A percentile compares a stretch with the other conserved stretches of the same genome.
phyloP scores from a whole-genome alignment of 352 stramenopile genomes.

The Thraustotheca clavata region DNA sequence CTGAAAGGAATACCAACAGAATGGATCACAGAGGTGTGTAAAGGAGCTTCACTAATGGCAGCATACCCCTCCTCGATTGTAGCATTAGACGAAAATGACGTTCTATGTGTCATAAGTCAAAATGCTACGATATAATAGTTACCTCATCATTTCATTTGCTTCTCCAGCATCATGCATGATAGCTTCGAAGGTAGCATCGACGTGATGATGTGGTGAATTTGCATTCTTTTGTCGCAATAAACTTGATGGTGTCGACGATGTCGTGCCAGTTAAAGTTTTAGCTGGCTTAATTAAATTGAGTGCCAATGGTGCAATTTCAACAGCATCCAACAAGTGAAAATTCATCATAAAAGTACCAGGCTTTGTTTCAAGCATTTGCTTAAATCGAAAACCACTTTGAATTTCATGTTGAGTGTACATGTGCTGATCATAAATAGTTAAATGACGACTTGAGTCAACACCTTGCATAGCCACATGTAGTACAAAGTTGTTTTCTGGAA shows the following conservation, averaged over 20 bases:
- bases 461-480: constrained; percentile 65
- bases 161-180: background rate
- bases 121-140: too few species aligned
- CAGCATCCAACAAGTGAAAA: constrained; percentile 59
- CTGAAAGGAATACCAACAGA: background rate
- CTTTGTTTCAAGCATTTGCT: constrained; percentile 49
- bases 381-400: constrained; percentile 62
- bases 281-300: background rate
- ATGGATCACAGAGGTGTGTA: background rate
- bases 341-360: constrained; percentile 68
- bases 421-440: constrained; percentile 70
- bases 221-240: constrained; percentile 38
- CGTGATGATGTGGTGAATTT: background rate
- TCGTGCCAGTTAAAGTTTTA: constrained; percentile 28
- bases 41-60: background rate
- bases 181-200: background rate
- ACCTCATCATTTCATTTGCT: too few species aligned
- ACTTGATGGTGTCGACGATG: constrained; percentile 64
- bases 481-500: constrained; percentile 53
- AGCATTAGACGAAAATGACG: background rate
- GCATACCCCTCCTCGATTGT: background rate
- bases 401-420: constrained; percentile 62
- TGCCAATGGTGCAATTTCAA: constrained; percentile 49
- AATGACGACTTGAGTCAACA: constrained; percentile 76
- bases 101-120: background rate